Base-by-base conservation (phyloP, 2,329 filamentous ascomycete genomes). In the Grosmannia serpens region DNA sequence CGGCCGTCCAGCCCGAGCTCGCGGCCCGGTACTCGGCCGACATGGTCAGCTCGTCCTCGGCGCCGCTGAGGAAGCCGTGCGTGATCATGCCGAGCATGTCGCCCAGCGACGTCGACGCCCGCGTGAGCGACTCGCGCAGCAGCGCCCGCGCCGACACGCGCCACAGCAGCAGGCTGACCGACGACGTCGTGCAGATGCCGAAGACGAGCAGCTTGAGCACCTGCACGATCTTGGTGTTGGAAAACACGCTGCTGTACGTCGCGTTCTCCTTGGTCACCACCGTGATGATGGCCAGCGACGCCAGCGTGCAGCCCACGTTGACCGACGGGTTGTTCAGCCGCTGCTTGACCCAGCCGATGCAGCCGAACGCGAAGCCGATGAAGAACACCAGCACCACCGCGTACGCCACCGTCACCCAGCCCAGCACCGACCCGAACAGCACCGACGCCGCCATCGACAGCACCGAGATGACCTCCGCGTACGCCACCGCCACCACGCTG, bases 211-310 rank as follows among this genome's bases (percentile, higher is more conserved):
- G 91, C 69, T 91, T 89, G 65, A 94, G 74, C 29, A 92, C 85
- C 70, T 95, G 89, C 0, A 84, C 75, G 56, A 96, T 87, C 71
- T 95, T 95, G 60, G 83, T 83, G 65, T 88, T 84, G 0, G 88
- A 91, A 66, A 96, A 90, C 56, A 86, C 85, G 7, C 88, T 89
- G 38, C 81, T 84, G 66, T 95, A 89, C 1, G 96, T 85, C 2
- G 90, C 85, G 55, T 90, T 91, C 71, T 96, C 92, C 71, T 95
- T 95, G 13, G 92, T 96, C 62, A 96, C 76, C 52, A 95, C 83
- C 2, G 88, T 91, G 67, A 96, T 95, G 62, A 94, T 88, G 55
- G 89, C 89, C 59, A 97, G 84, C 38, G 89, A 92, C 8, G 91
- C 84, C 63, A 96, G 77, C 35, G 91, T 96, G 64, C 88, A 90